Evolutionary conservation across 768 basidiomycete genomes (phyloP), one percentile per base, ranked within the genome.

Genomic region (Hygrophoropsis aurantiaca): DNA sequence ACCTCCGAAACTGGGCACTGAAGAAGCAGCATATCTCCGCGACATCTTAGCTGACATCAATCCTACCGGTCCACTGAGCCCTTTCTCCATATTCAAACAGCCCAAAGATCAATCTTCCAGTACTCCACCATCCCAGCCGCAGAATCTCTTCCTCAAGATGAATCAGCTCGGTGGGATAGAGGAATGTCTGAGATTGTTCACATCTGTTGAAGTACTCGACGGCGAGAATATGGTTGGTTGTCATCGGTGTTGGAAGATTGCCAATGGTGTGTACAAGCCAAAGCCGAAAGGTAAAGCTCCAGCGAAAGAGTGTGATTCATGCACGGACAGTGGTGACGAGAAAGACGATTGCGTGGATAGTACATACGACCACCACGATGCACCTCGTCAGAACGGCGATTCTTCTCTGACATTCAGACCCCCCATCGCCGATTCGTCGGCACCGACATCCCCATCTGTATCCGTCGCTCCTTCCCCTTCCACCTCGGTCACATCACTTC

Each of bases 191-290:
- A 75, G 83, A 52, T 75, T 88, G 71, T 98, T 98, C 68, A 97
- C 94, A 0, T 77, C 86, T 4, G 94, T 97, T n/a, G 94, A 98
- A 58, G 80, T 90, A 6, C 70, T 98, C 26, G 90, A 97, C 55
- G 92, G 91, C 0, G 94, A 97, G 57, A 97, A 98, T 57, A 87
- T 85, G 71, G 94, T 97, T 44, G 93, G 93, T 0, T 98, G 94
- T 63, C 78, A 87, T 53, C 78, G 86, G 42, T 98, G 94, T 68
- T 98, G 94, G 94, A 94, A 92, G 73, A 84, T 92, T 27, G 82
- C 80, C 46, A 81, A 92, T 58, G 86, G 87, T 15, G 64, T 75
- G 47, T 79, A 83, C 53, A 62, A 69, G 38, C 68, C 67, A 27
- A 53, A 49, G 34, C 38, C 50, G 13, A 25, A 41, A 4, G 20